Evolutionary conservation across 2,329 filamentous ascomycete genomes (phyloP).

Genomic region (Bimuria novae-zelandiae): DNA sequence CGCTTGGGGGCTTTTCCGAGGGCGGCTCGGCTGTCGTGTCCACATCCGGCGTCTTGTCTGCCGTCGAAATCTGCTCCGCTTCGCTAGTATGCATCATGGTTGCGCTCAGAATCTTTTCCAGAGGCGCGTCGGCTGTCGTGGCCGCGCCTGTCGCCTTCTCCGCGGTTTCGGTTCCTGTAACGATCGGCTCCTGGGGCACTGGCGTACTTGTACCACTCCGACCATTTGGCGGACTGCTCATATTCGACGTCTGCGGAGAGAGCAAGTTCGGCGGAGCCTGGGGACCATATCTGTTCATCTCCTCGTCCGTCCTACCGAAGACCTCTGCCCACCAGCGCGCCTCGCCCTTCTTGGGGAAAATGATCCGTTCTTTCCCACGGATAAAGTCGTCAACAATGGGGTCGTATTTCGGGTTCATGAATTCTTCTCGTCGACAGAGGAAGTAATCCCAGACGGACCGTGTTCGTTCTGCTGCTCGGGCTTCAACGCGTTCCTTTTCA

Average conservation of each 20-base stretch:
- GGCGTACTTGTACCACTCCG: slow-evolving; percentile 33
- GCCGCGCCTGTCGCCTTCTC: slow-evolving; percentile 39
- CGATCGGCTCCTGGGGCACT: slow-evolving; percentile 36
- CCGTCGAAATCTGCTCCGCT: slow-evolving; percentile 26
- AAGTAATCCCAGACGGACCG: slow-evolving; percentile 97
- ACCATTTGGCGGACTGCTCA: slow-evolving; percentile 22
- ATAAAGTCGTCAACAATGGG: slow-evolving; percentile 74
- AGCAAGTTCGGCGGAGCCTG: slow-evolving; percentile 28
- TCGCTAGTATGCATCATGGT: slow-evolving; percentile 25
- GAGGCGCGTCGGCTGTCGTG: slow-evolving; percentile 24
- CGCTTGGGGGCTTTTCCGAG: slow-evolving; percentile 4
- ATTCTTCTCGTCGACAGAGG: slow-evolving; percentile 76
- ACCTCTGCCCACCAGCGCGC: slow-evolving; percentile 93
- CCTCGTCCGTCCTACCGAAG: slow-evolving; percentile 83
- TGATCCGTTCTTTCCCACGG: slow-evolving; percentile 77
- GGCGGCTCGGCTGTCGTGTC: slow-evolving; percentile 30
- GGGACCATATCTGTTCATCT: slow-evolving; percentile 75
- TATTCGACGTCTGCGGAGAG: slow-evolving; percentile 34
- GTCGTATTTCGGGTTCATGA: slow-evolving; percentile 81
- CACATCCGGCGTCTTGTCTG: slow-evolving; percentile 36
- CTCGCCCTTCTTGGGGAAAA: slow-evolving; percentile 77
- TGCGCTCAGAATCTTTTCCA: slow-evolving; percentile 17
- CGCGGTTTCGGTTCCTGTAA: slow-evolving; percentile 42
- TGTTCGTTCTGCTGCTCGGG: slow-evolving; percentile 70
- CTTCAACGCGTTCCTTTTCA: slow-evolving; percentile 82